Evolutionary conservation across 2,329 filamentous ascomycete species (phyloP).

Genomic region (Fusarium tjaetaba): DNA sequence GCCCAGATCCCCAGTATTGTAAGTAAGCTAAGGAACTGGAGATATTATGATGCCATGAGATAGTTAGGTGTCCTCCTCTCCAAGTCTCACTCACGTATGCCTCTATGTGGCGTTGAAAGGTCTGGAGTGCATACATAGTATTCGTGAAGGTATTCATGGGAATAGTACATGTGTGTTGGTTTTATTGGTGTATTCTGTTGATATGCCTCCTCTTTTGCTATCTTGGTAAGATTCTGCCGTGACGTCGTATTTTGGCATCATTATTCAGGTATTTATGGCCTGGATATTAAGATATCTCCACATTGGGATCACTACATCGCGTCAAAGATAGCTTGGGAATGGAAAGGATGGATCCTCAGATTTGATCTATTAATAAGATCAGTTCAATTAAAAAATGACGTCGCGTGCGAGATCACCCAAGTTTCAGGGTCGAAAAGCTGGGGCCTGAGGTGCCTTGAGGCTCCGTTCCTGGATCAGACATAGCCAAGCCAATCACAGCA

Average conservation of each 20-base stretch:
- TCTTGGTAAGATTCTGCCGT: background rate
- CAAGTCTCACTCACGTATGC: background rate
- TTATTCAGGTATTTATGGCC: background rate
- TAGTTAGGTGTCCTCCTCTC: background rate
- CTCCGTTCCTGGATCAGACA: constrained; percentile 37
- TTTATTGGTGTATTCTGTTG: background rate
- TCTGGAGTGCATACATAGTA: background rate
- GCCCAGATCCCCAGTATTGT: background rate
- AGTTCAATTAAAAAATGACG: constrained; percentile 21
- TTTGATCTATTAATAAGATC: background rate
- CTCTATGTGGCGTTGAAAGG: background rate
- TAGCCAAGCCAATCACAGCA: constrained; percentile 30
- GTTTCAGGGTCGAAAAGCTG: constrained; percentile 18
- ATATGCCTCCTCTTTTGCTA: background rate
- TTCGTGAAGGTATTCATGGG: background rate
- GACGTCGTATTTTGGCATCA: background rate
- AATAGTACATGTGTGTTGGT: background rate
- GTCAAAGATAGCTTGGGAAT: background rate
- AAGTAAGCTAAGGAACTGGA: background rate
- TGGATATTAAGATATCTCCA: background rate
- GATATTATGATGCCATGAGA: background rate
- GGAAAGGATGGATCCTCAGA: background rate
- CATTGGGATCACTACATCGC: background rate
- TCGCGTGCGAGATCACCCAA: constrained; percentile 6
- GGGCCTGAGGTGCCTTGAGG: background rate